Evolutionary conservation across 2,329 filamentous ascomycete genomes (phyloP).

Genomic region (Corynespora cassiicola): DNA sequence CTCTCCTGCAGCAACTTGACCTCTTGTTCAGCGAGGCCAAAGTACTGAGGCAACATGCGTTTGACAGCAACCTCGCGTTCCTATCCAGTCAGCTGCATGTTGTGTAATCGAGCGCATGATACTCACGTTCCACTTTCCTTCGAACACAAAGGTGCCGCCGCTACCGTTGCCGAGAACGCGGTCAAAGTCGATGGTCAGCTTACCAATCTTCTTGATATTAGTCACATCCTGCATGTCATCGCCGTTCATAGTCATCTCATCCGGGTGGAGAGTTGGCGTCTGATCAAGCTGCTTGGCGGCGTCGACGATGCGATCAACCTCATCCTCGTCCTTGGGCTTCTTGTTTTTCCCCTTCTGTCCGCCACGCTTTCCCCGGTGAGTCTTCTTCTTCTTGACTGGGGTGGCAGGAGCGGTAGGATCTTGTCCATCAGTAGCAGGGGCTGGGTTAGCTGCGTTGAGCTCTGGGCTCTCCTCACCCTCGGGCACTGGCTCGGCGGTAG

Average conservation of each 20-base stretch:
- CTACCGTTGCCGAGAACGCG: constrained; percentile 76
- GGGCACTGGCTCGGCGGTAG: constrained; percentile 33
- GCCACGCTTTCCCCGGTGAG: constrained; percentile 56
- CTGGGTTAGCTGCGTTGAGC: constrained; percentile 1
- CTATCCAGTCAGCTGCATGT: constrained; percentile 25
- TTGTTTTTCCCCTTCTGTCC: constrained; percentile 54
- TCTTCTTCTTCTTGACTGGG: constrained; percentile 55
- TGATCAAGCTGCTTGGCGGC: constrained; percentile 47
- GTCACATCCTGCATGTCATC: constrained; percentile 55
- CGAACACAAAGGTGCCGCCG: constrained; percentile 95
- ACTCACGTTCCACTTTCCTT: constrained; percentile 80
- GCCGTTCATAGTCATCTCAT: constrained; percentile 48
- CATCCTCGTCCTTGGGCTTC: constrained; percentile 42
- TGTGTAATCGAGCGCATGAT: background rate
- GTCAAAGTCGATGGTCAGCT: constrained; percentile 65
- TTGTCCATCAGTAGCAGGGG: constrained; percentile 17
- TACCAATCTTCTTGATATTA: constrained; percentile 64
- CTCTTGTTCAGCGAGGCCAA: constrained; percentile 93
- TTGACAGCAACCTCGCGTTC: constrained; percentile 94
- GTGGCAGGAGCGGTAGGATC: constrained; percentile 29
- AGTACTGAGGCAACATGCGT: constrained; percentile 94
- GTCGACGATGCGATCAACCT: constrained; percentile 47
- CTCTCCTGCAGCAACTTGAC: constrained; percentile 89
- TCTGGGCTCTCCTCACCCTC: constrained; percentile 16
- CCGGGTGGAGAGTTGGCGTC: constrained; percentile 42